A percentile compares a stretch with the other conserved stretches of the same genome.
These are phyloP conservation scores for Colletotrichum tabaci DNA, from an alignment of 2,329 filamentous ascomycete species.

Conservation along the genomic window DNA sequence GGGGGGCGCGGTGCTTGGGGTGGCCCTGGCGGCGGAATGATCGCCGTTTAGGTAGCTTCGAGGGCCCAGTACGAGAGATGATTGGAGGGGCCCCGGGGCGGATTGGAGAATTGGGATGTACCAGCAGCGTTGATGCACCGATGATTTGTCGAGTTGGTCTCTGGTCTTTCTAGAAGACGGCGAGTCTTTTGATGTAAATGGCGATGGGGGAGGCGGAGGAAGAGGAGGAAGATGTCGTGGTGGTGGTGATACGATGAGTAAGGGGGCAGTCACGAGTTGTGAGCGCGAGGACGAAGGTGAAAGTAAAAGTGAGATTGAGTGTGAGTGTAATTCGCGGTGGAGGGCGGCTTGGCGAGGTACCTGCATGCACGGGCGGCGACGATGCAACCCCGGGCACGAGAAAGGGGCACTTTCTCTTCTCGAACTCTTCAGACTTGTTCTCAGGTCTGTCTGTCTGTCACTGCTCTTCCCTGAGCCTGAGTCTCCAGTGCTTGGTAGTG, in stretches of 20 bases:
- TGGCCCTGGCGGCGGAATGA: conserved; percentile 36
- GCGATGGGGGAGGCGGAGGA: not conserved
- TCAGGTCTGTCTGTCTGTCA: not conserved
- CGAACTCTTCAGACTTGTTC: no score
- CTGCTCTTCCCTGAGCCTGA: no score
- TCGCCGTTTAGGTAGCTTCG: conserved; percentile 36
- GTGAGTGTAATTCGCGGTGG: conserved; percentile 5
- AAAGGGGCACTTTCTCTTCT: conserved; percentile 11
- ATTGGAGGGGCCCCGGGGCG: conserved; percentile 21
- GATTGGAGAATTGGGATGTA: conserved; percentile 7
- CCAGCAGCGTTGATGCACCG: not conserved
- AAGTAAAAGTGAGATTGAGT: conserved; percentile 13
- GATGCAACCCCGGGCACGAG: conserved; percentile 13
- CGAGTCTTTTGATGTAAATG: not conserved
- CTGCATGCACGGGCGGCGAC: conserved; percentile 23
- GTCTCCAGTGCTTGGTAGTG: not conserved
- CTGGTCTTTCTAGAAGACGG: not conserved
- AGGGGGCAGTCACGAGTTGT: not conserved
- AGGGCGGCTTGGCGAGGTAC: conserved; percentile 12
- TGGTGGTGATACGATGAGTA: conserved; percentile 2
- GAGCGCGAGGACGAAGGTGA: not conserved
- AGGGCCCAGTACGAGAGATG: conserved; percentile 12
- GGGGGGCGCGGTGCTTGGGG: conserved; percentile 19
- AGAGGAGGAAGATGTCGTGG: no score
- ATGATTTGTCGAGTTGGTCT: not conserved